These are phyloP conservation scores for Athelia sp. DNA, from an alignment of 1,284 basidiomycete genomes.

Conservation along the genomic window DNA sequence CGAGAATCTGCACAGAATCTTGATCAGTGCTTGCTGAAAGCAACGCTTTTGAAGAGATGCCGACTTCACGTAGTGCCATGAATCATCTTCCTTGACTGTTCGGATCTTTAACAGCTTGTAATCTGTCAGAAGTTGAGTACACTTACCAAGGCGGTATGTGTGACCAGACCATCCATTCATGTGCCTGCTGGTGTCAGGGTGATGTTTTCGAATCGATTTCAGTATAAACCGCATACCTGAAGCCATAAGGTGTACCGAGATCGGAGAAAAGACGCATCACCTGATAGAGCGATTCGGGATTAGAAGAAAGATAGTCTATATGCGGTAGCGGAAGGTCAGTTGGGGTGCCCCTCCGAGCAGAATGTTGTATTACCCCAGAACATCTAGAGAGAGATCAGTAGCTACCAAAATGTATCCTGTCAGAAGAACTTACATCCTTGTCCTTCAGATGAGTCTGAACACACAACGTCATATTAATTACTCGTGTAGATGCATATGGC, in stretches of 20 bases:
- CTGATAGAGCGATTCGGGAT: slow-evolving; percentile 90
- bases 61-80: slow-evolving; percentile 19
- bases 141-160: slow-evolving; percentile 10
- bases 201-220: not conserved
- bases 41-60: not conserved
- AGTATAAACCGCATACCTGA: slow-evolving; percentile 6
- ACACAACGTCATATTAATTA: too few relatives aligned
- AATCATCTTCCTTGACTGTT: slow-evolving; percentile 8
- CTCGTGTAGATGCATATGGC: too few relatives aligned
- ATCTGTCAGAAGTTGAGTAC: not conserved
- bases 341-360: not conserved
- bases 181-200: slow-evolving; percentile 10
- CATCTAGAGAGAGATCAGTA: not conserved
- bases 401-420: not conserved
- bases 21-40: slow-evolving; percentile 24
- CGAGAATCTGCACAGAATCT: slow-evolving; percentile 84
- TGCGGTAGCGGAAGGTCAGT: slow-evolving; percentile 1
- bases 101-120: not conserved
- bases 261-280: slow-evolving; percentile 88
- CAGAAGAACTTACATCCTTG: slow-evolving; percentile 36
- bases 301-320: slow-evolving; percentile 90
- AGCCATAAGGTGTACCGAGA: slow-evolving; percentile 87
- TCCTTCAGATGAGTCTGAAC: slow-evolving; percentile 77
- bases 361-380: slow-evolving; percentile 20
- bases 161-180: slow-evolving; percentile 16